Evolutionary conservation across 495 filamentous ascomycete species (phyloP).

Genomic region (Neurospora sp.): DNA sequence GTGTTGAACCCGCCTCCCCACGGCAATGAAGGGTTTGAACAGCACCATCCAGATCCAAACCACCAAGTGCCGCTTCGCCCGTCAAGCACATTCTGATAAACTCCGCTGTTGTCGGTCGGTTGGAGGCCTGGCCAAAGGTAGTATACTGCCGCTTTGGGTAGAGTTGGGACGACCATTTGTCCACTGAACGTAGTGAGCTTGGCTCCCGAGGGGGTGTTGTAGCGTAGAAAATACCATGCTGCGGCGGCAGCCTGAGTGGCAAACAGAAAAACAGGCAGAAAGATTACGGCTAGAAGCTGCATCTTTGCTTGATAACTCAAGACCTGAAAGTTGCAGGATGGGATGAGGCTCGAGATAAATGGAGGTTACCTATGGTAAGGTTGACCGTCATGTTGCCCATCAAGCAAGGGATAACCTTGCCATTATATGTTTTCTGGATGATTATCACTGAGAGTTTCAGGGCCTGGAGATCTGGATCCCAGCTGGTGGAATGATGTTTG

Average conservation of each 20-base stretch:
- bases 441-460: not conserved
- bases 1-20: slow-evolving; percentile 34
- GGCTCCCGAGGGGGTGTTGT: slow-evolving; percentile 21
- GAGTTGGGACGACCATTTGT: slow-evolving; percentile 26
- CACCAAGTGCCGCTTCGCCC: slow-evolving; percentile 33
- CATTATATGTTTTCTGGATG: not conserved
- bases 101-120: slow-evolving; percentile 29
- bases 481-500: not conserved
- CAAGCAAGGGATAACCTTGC: not conserved
- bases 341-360: not conserved
- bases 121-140: slow-evolving; percentile 37
- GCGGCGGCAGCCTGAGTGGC: slow-evolving; percentile 13
- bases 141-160: slow-evolving; percentile 26
- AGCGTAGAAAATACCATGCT: slow-evolving; percentile 29
- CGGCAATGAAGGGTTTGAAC: slow-evolving; percentile 27
- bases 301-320: not conserved
- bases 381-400: not conserved
- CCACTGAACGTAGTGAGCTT: slow-evolving; percentile 29
- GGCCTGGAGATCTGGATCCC: not conserved
- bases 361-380: not conserved
- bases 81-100: slow-evolving; percentile 34
- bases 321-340: not conserved
- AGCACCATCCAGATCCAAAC: slow-evolving; percentile 36
- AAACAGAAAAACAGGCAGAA: slow-evolving; percentile 13
- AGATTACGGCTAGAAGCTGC: not conserved